A percentile compares a stretch with the other conserved stretches of the same genome.
Evolutionary conservation across 805 yeast genomes (phyloP).

Genomic region (Ogataea methylovora): DNA sequence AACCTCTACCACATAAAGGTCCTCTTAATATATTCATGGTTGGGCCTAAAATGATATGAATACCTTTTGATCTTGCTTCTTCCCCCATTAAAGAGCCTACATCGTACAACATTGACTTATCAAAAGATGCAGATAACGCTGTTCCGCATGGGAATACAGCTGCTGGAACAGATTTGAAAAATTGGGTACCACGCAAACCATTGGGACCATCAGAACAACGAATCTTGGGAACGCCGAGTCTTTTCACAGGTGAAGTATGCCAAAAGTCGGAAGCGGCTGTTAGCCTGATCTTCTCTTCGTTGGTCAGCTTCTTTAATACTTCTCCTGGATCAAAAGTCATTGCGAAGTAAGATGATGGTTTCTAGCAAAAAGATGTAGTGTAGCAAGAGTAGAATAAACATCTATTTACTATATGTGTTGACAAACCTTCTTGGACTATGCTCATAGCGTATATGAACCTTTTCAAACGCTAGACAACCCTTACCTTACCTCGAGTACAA

Average conservation of each 20-base stretch:
- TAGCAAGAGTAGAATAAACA: too few relatives aligned
- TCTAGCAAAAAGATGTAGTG: too few relatives aligned
- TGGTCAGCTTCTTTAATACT: constrained; percentile 15
- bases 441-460: too few relatives aligned
- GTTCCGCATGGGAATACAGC: constrained; percentile 43
- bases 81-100: constrained; percentile 35
- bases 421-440: too few relatives aligned
- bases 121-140: constrained; percentile 36
- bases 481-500: too few relatives aligned
- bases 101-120: constrained; percentile 28
- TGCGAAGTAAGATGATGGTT: too few relatives aligned
- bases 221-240: constrained; percentile 28
- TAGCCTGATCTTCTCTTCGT: constrained; percentile 23
- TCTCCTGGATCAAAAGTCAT: too few relatives aligned
- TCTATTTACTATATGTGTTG: too few relatives aligned
- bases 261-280: constrained; percentile 27
- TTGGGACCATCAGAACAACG: constrained; percentile 39
- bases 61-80: constrained; percentile 37
- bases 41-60: constrained; percentile 30
- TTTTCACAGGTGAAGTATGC: constrained; percentile 29
- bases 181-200: constrained; percentile 37
- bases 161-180: constrained; percentile 33
- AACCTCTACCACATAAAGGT: constrained; percentile 38
- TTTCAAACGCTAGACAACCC: too few relatives aligned
- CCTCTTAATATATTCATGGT: constrained; percentile 32